These are phyloP conservation scores for Aureobasidium sp. DNA, from an alignment of 2,329 filamentous ascomycete species.

Conservation along the genomic window DNA sequence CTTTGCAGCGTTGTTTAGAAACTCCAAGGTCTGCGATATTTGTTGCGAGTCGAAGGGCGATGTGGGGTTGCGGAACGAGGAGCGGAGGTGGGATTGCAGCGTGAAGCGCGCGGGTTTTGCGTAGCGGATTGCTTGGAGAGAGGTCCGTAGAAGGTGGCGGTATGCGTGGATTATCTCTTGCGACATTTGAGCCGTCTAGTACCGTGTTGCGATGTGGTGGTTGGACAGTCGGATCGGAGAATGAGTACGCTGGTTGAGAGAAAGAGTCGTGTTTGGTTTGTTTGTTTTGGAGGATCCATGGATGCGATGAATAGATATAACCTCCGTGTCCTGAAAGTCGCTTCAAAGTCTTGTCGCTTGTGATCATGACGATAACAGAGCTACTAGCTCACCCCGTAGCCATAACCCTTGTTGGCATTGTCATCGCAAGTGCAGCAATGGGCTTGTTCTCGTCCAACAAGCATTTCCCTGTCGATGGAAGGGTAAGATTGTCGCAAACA, in stretches of 20 bases:
- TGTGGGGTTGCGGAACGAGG: slow-evolving; percentile 33
- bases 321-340: not conserved
- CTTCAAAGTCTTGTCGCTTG: not conserved
- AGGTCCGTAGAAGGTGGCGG: slow-evolving; percentile 59
- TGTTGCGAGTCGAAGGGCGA: slow-evolving; percentile 25
- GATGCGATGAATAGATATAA: not conserved
- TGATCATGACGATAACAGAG: not conserved
- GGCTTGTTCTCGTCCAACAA: slow-evolving; percentile 62
- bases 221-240: not conserved
- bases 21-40: slow-evolving; percentile 61
- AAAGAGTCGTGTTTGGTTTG: slow-evolving; percentile 3
- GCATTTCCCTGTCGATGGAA: slow-evolving; percentile 76
- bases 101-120: slow-evolving; percentile 60
- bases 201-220: not conserved
- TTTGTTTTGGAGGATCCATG: not conserved
- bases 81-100: slow-evolving; percentile 45
- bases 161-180: slow-evolving; percentile 54
- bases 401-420: slow-evolving; percentile 12
- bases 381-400: not conserved
- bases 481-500: slow-evolving; percentile 46
- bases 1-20: slow-evolving; percentile 58
- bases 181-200: not conserved
- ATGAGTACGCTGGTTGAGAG: not conserved
- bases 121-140: slow-evolving; percentile 65
- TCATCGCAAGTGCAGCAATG: slow-evolving; percentile 49